A percentile compares a stretch with the other conserved stretches of the same genome.
Conservation (phyloP, 2,329 filamentous ascomycete genomes). For the Pleochaeta shiraiana region DNA sequence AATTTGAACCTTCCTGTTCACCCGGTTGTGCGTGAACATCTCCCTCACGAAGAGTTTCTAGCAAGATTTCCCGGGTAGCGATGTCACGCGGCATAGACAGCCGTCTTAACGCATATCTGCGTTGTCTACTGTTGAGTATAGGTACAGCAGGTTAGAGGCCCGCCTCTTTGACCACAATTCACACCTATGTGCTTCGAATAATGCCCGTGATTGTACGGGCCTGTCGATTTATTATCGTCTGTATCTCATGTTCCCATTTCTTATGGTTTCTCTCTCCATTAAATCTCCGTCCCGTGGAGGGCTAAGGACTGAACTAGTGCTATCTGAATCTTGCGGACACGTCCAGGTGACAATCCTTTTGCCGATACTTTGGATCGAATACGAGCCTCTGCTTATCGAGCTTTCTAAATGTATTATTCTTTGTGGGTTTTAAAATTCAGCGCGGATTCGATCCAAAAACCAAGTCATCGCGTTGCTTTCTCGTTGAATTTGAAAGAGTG, state of each 20-base stretch:
- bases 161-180: background rate
- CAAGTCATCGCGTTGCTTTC: background rate
- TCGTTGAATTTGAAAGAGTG: background rate
- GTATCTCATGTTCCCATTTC: background rate
- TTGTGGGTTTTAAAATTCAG: background rate
- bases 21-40: background rate
- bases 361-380: background rate
- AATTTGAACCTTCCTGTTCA: background rate
- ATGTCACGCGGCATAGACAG: background rate
- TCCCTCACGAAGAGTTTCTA: background rate
- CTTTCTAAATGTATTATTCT: background rate
- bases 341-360: background rate
- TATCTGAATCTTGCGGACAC: background rate
- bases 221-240: background rate
- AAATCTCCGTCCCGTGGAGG: background rate
- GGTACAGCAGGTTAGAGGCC: background rate
- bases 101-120: background rate
- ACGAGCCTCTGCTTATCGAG: background rate
- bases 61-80: background rate
- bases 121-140: background rate
- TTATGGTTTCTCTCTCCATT: background rate
- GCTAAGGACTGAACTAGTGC: background rate
- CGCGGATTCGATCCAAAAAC: background rate
- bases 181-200: background rate
- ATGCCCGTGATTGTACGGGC: background rate